A percentile compares a stretch with the other conserved stretches of the same genome.
Evolutionary conservation across 2,329 filamentous ascomycete genomes (phyloP).

Genomic region (Aspergillus pseudoterreus): DNA sequence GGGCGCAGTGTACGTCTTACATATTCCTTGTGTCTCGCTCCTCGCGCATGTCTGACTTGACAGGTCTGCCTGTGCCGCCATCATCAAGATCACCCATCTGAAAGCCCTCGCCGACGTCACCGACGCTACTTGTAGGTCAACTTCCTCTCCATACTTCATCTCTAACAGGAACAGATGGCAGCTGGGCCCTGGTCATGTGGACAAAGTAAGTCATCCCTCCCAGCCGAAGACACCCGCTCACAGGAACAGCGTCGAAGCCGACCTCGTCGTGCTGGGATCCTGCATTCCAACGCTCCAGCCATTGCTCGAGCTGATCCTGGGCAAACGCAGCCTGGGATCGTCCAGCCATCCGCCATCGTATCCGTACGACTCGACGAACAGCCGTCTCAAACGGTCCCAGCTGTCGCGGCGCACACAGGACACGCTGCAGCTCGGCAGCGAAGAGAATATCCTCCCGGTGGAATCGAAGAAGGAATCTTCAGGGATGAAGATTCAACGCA

Average conservation of each 20-base stretch:
- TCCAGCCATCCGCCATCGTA: constrained; percentile 6
- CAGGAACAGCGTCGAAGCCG: constrained; percentile 25
- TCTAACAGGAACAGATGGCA: constrained; percentile 14
- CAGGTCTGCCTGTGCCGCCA: constrained; percentile 27
- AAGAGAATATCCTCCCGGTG: constrained; percentile 16
- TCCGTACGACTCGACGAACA: constrained; percentile 3
- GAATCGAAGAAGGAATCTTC: not conserved
- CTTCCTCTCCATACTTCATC: not conserved
- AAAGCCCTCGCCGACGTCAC: constrained; percentile 21
- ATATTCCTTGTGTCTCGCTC: not conserved
- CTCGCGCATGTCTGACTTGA: not conserved
- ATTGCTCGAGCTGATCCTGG: constrained; percentile 23
- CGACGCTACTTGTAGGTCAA: constrained; percentile 30
- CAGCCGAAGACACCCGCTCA: not conserved
- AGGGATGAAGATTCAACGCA: constrained; percentile 16
- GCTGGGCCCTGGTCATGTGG: constrained; percentile 44
- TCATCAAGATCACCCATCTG: constrained; percentile 29
- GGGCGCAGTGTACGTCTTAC: constrained; percentile 23
- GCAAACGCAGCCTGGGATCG: constrained; percentile 8
- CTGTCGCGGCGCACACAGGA: not conserved
- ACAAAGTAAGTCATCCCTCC: constrained; percentile 32
- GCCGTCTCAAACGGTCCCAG: not conserved
- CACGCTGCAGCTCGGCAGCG: constrained; percentile 10
- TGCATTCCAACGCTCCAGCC: constrained; percentile 34
- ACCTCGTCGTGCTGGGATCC: constrained; percentile 30